Evolutionary conservation across 2,329 filamentous ascomycete species (phyloP).

Genomic region (Aspergillus sclerotialis): DNA sequence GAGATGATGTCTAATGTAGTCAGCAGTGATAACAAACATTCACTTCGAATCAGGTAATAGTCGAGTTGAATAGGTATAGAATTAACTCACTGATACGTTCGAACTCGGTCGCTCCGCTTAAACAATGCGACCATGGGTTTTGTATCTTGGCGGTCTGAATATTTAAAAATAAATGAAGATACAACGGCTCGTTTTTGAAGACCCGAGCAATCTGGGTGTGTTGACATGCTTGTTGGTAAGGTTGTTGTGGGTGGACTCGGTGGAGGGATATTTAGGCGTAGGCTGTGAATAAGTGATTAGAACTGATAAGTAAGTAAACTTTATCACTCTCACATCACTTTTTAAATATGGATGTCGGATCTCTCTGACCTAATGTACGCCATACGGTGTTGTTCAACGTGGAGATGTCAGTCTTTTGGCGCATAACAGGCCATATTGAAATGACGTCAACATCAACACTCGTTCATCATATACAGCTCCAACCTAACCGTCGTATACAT

Average conservation of each 20-base stretch:
- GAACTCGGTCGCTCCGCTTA: slow-evolving; percentile 52
- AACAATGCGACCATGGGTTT: slow-evolving; percentile 53
- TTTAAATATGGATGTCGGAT: too few species aligned
- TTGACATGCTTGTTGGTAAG: slow-evolving; percentile 1
- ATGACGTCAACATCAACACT: too few species aligned
- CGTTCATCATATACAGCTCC: too few species aligned
- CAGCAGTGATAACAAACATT: not conserved
- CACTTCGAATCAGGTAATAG: not conserved
- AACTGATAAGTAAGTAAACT: too few species aligned
- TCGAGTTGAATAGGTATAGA: not conserved
- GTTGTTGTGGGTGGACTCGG: not conserved
- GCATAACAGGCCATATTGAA: too few species aligned
- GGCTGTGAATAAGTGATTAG: too few species aligned
- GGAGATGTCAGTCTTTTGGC: too few species aligned
- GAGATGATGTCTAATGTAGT: slow-evolving; percentile 41
- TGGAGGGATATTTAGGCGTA: too few species aligned
- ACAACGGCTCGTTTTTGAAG: slow-evolving; percentile 30
- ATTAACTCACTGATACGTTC: slow-evolving; percentile 48
- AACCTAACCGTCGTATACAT: too few species aligned
- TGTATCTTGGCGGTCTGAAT: slow-evolving; percentile 9
- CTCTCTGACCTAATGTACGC: too few species aligned
- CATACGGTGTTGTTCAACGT: too few species aligned
- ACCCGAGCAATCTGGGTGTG: slow-evolving; percentile 7
- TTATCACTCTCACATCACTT: slow-evolving; percentile 11
- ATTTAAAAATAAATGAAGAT: slow-evolving; percentile 39